These are phyloP conservation scores for Aspergillus alliaceus DNA, from an alignment of 2,329 filamentous ascomycete genomes.

Conservation along the genomic window DNA sequence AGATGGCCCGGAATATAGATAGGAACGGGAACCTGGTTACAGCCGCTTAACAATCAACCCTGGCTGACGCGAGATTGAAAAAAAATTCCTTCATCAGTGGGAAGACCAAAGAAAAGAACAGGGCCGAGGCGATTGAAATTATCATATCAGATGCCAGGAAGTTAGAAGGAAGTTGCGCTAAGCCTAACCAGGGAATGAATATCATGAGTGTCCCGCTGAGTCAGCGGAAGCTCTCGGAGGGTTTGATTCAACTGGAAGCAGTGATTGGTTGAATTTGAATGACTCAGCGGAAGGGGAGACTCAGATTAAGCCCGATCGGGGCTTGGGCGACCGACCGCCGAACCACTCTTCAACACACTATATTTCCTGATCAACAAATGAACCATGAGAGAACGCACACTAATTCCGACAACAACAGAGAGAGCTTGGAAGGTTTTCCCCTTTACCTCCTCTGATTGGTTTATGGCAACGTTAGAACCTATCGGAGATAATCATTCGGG, in stretches of 20 bases:
- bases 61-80: neutral
- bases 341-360: neutral
- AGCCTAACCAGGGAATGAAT: neutral
- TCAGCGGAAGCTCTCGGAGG: neutral
- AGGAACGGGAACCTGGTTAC: neutral
- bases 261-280: neutral
- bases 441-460: neutral
- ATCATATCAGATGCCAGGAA: neutral
- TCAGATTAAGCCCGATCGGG: neutral
- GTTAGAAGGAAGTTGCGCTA: too few relatives aligned
- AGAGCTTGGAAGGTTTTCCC: neutral
- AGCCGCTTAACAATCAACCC: neutral
- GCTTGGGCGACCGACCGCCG: neutral
- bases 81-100: neutral
- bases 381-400: neutral
- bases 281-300: neutral
- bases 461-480: neutral
- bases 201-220: neutral
- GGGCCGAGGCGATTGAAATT: neutral
- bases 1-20: neutral
- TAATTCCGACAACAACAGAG: neutral
- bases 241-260: neutral
- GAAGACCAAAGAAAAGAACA: neutral
- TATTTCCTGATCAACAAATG: neutral
- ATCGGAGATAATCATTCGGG: neutral